Evolutionary conservation across 2,329 filamentous ascomycete genomes (phyloP).

Genomic region (Fusarium poae): DNA sequence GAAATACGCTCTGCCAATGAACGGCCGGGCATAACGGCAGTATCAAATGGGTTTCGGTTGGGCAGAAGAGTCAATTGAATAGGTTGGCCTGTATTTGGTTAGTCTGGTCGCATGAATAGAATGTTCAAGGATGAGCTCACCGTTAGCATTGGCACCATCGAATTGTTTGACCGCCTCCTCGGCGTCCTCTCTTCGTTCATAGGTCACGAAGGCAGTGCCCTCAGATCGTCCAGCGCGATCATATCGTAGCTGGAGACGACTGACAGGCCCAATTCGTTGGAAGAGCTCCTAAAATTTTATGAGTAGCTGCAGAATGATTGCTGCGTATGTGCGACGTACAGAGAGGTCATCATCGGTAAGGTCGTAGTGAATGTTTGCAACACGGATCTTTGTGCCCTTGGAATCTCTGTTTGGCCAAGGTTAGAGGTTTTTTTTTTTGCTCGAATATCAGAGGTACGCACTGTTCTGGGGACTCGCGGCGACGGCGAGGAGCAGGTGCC

Average conservation of each 20-base stretch:
- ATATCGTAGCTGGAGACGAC: constrained; percentile 78
- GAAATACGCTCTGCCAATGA: constrained; percentile 73
- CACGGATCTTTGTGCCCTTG: constrained; percentile 77
- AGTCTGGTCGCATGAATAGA: constrained; percentile 4
- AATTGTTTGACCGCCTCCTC: constrained; percentile 81
- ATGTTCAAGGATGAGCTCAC: constrained; percentile 53
- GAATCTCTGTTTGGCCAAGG: constrained; percentile 58
- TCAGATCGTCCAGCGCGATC: constrained; percentile 91
- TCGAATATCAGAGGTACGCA: constrained; percentile 36
- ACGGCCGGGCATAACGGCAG: constrained; percentile 66
- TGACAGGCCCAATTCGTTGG: constrained; percentile 78
- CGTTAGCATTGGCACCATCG: constrained; percentile 90
- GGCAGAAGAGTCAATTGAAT: constrained; percentile 79
- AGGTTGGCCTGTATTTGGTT: constrained; percentile 72
- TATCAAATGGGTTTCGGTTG: constrained; percentile 69
- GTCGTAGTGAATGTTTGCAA: constrained; percentile 94
- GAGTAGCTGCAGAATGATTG: constrained; percentile 37
- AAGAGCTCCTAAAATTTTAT: constrained; percentile 77
- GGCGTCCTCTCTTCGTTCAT: constrained; percentile 78
- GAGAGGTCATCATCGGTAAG: constrained; percentile 86
- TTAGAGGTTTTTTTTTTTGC: constrained; percentile 36
- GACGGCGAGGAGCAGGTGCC: constrained; percentile 58
- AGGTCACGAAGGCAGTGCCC: constrained; percentile 86
- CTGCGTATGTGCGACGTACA: constrained; percentile 60
- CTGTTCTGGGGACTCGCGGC: constrained; percentile 60